phyloP scores from a whole-genome alignment of 768 basidiomycete species.

The Leucocoprinus leucothites region DNA sequence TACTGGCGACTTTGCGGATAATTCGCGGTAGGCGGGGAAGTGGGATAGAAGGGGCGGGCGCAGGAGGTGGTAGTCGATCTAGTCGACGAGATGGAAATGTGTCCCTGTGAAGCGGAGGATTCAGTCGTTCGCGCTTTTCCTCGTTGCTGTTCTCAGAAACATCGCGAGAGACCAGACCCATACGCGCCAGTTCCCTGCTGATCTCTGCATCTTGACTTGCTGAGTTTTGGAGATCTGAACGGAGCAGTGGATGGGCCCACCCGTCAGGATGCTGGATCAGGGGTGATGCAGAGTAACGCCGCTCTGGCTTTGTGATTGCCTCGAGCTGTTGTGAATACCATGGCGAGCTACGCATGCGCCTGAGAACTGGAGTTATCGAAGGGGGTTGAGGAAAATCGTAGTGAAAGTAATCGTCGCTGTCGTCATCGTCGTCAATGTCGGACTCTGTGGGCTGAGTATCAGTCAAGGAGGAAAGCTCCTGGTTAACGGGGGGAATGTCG shows the following conservation, averaged over 20 bases:
- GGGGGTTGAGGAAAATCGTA: slow-evolving; percentile 43
- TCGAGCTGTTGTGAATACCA: slow-evolving; percentile 17
- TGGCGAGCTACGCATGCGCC: slow-evolving; percentile 43
- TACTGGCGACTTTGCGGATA: slow-evolving; percentile 36
- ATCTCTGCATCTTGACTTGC: not conserved
- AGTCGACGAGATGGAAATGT: slow-evolving; percentile 6
- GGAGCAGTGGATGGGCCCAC: slow-evolving; percentile 12
- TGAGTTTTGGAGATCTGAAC: not conserved
- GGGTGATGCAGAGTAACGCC: slow-evolving; percentile 16
- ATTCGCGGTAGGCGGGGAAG: slow-evolving; percentile 24
- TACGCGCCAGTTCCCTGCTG: not conserved
- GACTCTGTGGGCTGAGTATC: slow-evolving; percentile 1
- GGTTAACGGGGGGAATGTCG: not conserved
- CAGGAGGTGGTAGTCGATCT: slow-evolving; percentile 2
- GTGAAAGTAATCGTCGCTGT: slow-evolving; percentile 14
- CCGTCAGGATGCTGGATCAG: slow-evolving; percentile 11
- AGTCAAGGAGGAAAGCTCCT: not conserved
- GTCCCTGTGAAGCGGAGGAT: slow-evolving; percentile 1
- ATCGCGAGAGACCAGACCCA: not conserved
- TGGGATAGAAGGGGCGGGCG: slow-evolving; percentile 5
- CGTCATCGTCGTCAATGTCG: not conserved
- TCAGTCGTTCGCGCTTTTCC: not conserved
- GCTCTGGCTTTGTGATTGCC: slow-evolving; percentile 20
- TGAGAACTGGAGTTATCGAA: slow-evolving; percentile 35
- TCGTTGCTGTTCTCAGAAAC: not conserved